Evolutionary conservation across 306 rosid genomes (phyloP).

Genomic region (Styphnolobium japonicum): DNA sequence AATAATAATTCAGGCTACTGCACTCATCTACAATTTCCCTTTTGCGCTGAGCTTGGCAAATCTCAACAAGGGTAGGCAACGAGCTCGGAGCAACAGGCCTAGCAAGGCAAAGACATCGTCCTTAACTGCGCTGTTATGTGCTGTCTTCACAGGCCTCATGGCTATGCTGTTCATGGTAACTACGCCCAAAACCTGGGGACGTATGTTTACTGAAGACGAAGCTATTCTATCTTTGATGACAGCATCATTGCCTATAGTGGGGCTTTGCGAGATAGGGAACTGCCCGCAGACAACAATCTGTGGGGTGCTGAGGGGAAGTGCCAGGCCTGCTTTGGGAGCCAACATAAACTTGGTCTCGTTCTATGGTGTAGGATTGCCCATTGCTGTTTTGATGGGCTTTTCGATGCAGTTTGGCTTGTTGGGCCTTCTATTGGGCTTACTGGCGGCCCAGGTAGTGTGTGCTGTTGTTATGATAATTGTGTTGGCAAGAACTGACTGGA

Average conservation of each 20-base stretch:
- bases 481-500: conserved; percentile 33
- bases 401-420: conserved; percentile 9
- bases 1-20: conserved; percentile 47
- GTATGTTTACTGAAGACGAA: conserved; percentile 25
- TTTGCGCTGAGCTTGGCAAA: conserved; percentile 37
- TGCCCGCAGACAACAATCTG: conserved; percentile 45
- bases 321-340: conserved; percentile 36
- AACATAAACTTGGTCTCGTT: conserved; percentile 22
- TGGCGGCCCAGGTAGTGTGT: conserved; percentile 38
- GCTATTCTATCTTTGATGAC: conserved; percentile 15
- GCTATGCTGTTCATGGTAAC: conserved; percentile 25
- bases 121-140: conserved; percentile 17
- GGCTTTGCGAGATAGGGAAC: conserved; percentile 52
- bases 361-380: conserved; percentile 41
- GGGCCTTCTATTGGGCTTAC: conserved; percentile 38
- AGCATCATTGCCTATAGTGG: conserved; percentile 20
- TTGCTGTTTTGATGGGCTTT: conserved; percentile 20
- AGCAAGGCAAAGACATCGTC: conserved; percentile 33
- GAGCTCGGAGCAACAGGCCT: conserved; percentile 45
- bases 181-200: conserved; percentile 28
- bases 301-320: conserved; percentile 47
- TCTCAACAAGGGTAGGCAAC: conserved; percentile 46
- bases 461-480: conserved; percentile 14
- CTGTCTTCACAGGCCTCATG: conserved; percentile 19
- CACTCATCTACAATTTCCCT: conserved; percentile 40